Conservation (phyloP, 225 moss, liverwort and hornwort genomes). For the Thuidium tamariscinum region DNA sequence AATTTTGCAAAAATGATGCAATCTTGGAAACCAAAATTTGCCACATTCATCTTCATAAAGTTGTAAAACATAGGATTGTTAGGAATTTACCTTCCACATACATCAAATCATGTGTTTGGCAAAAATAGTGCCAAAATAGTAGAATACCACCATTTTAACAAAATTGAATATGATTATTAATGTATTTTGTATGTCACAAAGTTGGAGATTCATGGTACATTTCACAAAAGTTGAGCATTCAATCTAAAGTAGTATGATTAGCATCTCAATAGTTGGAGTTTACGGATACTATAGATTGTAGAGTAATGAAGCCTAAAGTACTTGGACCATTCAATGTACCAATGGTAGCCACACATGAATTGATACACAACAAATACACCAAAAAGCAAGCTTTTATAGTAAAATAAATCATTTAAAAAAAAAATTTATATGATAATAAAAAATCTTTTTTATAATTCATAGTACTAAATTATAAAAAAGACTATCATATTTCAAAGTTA, state of each 20-base stretch:
- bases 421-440: not conserved
- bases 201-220: rapidly evolving
- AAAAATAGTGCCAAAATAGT: too few relatives aligned
- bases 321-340: not conserved
- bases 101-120: too few relatives aligned
- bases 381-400: not conserved
- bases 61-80: too few relatives aligned
- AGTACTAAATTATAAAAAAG: not conserved
- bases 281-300: not conserved
- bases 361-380: not conserved
- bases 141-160: not conserved
- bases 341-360: not conserved
- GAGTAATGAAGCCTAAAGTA: rapidly evolving
- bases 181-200: not conserved
- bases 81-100: too few relatives aligned
- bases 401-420: rapidly evolving
- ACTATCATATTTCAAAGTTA: not conserved
- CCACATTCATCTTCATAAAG: not conserved
- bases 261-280: not conserved
- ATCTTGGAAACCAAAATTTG: not conserved
- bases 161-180: not conserved
- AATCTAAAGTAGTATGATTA: not conserved
- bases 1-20: not conserved
- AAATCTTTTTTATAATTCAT: not conserved
- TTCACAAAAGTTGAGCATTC: not conserved